Conservation (phyloP, 345 rosid genomes). For the Pistacia atlantica region DNA sequence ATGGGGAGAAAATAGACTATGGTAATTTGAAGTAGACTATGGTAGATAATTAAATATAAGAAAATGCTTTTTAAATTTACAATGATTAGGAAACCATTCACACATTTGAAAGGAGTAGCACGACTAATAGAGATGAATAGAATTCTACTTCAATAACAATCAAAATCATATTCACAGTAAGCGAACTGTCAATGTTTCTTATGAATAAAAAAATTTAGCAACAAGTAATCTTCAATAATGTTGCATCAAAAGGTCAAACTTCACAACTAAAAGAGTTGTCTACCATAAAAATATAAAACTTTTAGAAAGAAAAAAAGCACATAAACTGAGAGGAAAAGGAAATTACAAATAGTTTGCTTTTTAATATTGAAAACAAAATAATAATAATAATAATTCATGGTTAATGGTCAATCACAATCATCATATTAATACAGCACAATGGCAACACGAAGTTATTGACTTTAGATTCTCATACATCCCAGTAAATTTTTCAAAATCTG, state of each 20-base stretch:
- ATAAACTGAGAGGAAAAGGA: neutral
- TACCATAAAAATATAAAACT: neutral
- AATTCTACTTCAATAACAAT: neutral
- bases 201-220: neutral
- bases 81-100: neutral
- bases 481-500: neutral
- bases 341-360: neutral
- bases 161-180: neutral
- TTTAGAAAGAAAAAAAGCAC: neutral
- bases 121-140: neutral
- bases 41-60: too few species aligned
- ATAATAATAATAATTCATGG: neutral
- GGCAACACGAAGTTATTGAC: neutral
- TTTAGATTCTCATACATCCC: neutral
- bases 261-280: neutral
- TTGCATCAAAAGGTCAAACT: neutral
- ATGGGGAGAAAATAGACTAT: too few species aligned
- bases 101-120: neutral
- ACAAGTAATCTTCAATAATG: neutral
- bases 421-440: neutral
- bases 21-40: too few species aligned
- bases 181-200: neutral
- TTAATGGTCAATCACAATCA: too few species aligned
- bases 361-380: neutral
- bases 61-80: too few species aligned